Percentiles rank a stretch among this genome's conserved stretches.
phyloP scores from a whole-genome alignment of 2,329 filamentous ascomycete species.

The Clarireedia hainanense region DNA sequence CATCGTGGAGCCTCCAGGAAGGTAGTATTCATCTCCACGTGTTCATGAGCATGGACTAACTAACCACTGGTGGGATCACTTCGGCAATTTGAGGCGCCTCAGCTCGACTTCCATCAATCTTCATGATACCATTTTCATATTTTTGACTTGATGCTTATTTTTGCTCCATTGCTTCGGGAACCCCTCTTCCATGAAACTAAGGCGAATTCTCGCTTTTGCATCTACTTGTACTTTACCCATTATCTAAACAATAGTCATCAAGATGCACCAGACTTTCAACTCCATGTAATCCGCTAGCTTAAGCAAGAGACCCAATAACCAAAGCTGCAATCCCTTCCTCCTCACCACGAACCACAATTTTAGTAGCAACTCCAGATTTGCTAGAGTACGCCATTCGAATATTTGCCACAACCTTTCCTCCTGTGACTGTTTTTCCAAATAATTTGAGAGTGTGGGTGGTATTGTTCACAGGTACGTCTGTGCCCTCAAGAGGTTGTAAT shows the following conservation, averaged over 20 bases:
- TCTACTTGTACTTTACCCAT: constrained; percentile 17
- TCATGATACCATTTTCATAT: constrained; percentile 4
- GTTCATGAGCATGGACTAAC: neutral
- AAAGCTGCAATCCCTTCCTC: constrained; percentile 84
- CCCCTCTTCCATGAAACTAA: constrained; percentile 10
- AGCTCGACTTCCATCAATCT: neutral
- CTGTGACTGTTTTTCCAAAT: constrained; percentile 88
- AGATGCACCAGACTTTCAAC: constrained; percentile 21
- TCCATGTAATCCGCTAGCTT: constrained; percentile 21
- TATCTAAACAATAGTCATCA: constrained; percentile 24
- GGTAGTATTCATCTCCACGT: neutral
- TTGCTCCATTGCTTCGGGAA: neutral
- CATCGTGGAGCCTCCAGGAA: too few relatives aligned
- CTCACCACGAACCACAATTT: constrained; percentile 86
- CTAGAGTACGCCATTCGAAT: constrained; percentile 91
- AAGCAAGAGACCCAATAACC: constrained; percentile 73
- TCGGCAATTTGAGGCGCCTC: too few relatives aligned
- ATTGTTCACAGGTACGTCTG: constrained; percentile 79
- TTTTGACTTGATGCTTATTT: constrained; percentile 5
- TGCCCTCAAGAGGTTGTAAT: constrained; percentile 88
- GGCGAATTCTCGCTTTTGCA: constrained; percentile 8
- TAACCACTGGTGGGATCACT: neutral
- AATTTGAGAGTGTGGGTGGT: constrained; percentile 93
- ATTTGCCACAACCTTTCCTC: constrained; percentile 78
- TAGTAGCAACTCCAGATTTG: constrained; percentile 90